Base-by-base conservation (phyloP, 2,329 filamentous ascomycete species). In the Cercospora janseana region DNA sequence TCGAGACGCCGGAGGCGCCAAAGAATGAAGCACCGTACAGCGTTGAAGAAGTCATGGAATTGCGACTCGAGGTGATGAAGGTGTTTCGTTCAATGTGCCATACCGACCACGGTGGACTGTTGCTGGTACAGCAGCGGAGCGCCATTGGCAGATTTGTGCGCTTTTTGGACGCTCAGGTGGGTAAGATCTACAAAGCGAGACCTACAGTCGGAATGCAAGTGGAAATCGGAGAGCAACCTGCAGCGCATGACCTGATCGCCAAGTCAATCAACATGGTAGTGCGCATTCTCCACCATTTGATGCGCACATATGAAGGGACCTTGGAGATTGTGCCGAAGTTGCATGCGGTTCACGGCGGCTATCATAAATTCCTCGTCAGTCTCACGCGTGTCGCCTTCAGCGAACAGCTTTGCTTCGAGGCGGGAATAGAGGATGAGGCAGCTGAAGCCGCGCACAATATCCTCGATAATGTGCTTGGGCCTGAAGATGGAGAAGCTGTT, bases 371-470 rank as follows among this genome's bases (percentile, higher is more conserved):
- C 62, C 74, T 94, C 1, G 80, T 96, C 7, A 82, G 83, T 2
- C 73, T 98, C 35, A 90, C 88, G 0, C 74, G 92, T 32, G 72
- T 97, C n/a, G 89, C 88, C 0, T 96, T 95, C 66, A 85, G 82
- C 4, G 88, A 95, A 54, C 86, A 88, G 23, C 69, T 87, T 6
- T 79, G 93, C 8, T 76, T 94, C 21, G 90, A 96, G 69, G 75
- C 77, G 1, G 85, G 85, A 0, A 85, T 95, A 46, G 85, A 87
- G 27, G 80, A 85, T 21, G 87, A 88, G 56, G 88, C 89, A 1
- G 81, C 86, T 1, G 87, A 92, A 56, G 83, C 85, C 69, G 92
- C 93, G 3, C 85, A 92, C 60, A 82, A 87, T 63, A 74, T 98
- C 55, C 69, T 97, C 29, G 89, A 95, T 66, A 75, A 88, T 54